Base-by-base conservation (phyloP, 768 basidiomycete genomes). In the Boletus rubropictus region DNA sequence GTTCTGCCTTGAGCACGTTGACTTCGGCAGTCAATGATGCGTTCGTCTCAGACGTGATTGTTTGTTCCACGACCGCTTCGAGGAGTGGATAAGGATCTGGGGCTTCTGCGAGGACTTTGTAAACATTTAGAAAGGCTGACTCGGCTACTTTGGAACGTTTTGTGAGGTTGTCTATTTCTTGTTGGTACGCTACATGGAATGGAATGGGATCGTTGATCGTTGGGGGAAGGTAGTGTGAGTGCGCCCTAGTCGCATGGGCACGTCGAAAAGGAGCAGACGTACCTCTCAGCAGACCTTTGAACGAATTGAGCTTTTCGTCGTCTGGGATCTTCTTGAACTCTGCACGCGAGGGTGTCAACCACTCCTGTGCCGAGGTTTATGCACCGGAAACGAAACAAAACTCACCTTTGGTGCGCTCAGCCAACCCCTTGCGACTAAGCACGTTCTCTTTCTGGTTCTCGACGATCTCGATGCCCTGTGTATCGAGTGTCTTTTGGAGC, bases 401-500 rank as follows among this genome's bases (percentile, higher is more conserved):
- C 22, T 9, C 32, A 89, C 95, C 95, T 74, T 95, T 89, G 0
- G 96, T 99, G 65, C 88, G 86, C 70, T 98, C 96, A 1, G 95
- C 90, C 18, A 99, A 75, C 44, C 84, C 86, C 68, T 97, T 99
- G 35, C 96, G 79, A 9, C 93, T 93, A 3, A 99, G 76, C 37
- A 97, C 77, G 54, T 88, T 91, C 72, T 98, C 95, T 72, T 97
- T 99, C 75, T 97, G 94, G 69, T 94, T 94, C 75, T 98, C 93
- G 18, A 99, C 94, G 12, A 99, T 76, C 68, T 98, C 94, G 28
- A 97, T 77, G 4, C 93, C 94, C 51, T 97, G 95, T 6, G 78
- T 73, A 68, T 98, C 94, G 40, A 99, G 79, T 4, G 83, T 86
- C 72, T 91, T 94, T 69, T 98, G 95, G 22, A 98, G 74, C 53